Base-by-base conservation (phyloP, 2,329 filamentous ascomycete species). In the Diaporthe sp. region DNA sequence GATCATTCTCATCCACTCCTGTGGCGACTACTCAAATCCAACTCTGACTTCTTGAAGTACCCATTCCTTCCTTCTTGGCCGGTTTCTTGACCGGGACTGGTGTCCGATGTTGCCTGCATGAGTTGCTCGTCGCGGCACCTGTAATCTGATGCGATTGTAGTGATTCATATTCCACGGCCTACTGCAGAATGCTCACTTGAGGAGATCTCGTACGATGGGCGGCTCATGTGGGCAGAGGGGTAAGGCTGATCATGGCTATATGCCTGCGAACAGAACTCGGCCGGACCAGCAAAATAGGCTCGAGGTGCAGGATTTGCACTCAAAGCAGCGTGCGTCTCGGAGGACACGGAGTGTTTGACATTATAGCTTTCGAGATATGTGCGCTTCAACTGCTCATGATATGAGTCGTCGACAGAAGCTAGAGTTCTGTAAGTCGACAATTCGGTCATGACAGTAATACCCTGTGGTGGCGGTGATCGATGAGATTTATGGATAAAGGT, bases 361-460 rank as follows among this genome's bases (percentile, higher is more conserved):
- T 31, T 15, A 5, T 46, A 46, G 42, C 42, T 34, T 22, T 65
- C 60, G 4, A 31, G 13, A 25, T 65, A 62, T 25, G n/a, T 46
- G 42, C 60, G 60, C 25, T 46, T 65, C 60, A 65, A 9, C 19
- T 65, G 60, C 25, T 65, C 60, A n/a, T 65, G 60, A 49, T 65
- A 65, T 12, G 39, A 34, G 31, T 65, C 60, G 7, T 65, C 42
- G 9, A 65, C 9, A 8, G 60, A 65, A 46, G 60, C 60, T 7
- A 65, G 42, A 31, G 15, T 31, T 3, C 60, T 65, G 60, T 65
- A 65, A 22, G 39, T 65, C 42, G 25, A 46, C 25, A 65, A 9
- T 6, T 65, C 60, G 2, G 60, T 65, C 39, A 17, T 65, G 39
- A 65, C 60, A 12, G 42, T 46, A 8, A 65, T 46, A 6, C 25